Base-by-base conservation (phyloP, 768 basidiomycete species). In the Asterophora parasitica region DNA sequence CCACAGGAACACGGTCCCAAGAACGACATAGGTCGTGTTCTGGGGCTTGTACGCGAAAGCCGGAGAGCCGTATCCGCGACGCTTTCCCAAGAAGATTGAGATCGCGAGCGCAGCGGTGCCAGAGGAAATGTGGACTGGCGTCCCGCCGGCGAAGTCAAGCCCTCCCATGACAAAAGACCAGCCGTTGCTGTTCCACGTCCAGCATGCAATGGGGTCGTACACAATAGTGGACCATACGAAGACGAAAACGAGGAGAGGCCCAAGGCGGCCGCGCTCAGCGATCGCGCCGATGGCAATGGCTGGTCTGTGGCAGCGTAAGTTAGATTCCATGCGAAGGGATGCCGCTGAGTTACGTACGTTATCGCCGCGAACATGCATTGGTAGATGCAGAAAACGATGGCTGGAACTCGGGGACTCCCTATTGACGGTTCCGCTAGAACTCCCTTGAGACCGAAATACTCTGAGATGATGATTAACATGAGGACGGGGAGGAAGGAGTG, bases 1-100 rank as follows among this genome's bases (percentile, higher is more conserved):
- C 92, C 92, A 96, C 43, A 97, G 88, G 62, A 95, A 78, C 2
- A 86, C 80, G 0, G 95, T 98, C 8, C 95, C 95, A n/a, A 96
- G 72, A 36, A 96, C 75, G 51, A 97, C 91, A 60, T 93, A 93
- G 19, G 85, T 85, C 13, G 91, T 89, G 64, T 95, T 96, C 62
- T 94, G 89, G 0, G 95, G 93, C 66, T 77, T 94, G 78, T 94
- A 98, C 1, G 90, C 87, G 12, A 96, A 79, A 17, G 85, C 77
- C 57, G 89, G 85, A 1, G 93, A 95, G 12, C 93, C 94, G 53
- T 91, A 97, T 1, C 93, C 94, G 27, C 86, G 74, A 43, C 94
- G 84, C 59, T 87, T 91, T 33, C 95, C 94, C 30, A 99, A 84
- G 64, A 86, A 96, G 58, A 92, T 69, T 19, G 88, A 93, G 53